Evolutionary conservation across 345 rosid species (phyloP), one percentile per base, ranked within the genome.

Genomic region (Garcia nutans): DNA sequence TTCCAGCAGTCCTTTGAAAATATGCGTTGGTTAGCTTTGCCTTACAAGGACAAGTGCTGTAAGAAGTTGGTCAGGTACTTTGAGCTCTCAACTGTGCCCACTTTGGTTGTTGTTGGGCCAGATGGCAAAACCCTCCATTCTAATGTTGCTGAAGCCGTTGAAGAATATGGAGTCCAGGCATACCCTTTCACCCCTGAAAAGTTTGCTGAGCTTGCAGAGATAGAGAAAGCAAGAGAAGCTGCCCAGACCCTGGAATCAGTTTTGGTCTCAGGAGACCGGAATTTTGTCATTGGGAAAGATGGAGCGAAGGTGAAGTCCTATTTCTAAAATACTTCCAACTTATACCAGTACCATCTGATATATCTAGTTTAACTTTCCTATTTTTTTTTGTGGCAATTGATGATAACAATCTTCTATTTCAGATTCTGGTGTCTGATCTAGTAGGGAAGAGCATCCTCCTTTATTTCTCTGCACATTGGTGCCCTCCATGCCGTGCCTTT

Each of bases 401-500:
- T 31, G 19, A 33, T 20, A 44, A 6, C 17, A 2, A 41, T 42
- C 20, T 15, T 64, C 0, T 20, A 10, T 62, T 71, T 66, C 86
- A 83, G 88, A 65, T 86, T 74, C 83, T 69, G 3, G 87, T 82
- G 45, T 77, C 83, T 9, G 82, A 78, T 62, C 76, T 84, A 23
- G 77, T 81, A 12, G 87, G 89, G 59, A 86, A 86, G 79, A 80
- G 63, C 47, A 62, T 84, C 13, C 87, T 86, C 45, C 81, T 86
- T 17, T 86, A 81, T 77, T 86, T 86, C 86, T 86, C 89, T 22
- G 84, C 87, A 55, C 81, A 80, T 47, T 81, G 81, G 78, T 86
- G 89, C 69, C 83, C 83, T 44, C 87, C 86, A 16, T 86, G 89
- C 52, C 84, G 81, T 8, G 82, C 78, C 50, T 86, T 86, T 74